Base-by-base conservation (phyloP, 192 early-diverging fungal genomes). In the Spizellomyces sp. region DNA sequence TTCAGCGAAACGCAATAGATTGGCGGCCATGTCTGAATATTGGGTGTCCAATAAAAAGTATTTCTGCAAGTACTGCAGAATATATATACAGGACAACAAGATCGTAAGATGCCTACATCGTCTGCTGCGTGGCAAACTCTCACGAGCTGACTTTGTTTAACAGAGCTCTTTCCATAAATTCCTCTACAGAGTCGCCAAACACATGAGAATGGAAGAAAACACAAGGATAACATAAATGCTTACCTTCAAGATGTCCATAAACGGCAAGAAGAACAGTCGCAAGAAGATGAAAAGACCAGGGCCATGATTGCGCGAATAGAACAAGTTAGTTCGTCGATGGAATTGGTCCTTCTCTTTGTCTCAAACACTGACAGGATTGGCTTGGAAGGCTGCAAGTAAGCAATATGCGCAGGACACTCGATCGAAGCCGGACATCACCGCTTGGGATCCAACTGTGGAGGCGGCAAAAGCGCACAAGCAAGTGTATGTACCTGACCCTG, bases 31-130 rank as follows among this genome's bases (percentile, higher is more conserved):
- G 79, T 75, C 75, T 7, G 80, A 81, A 72, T 74, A 70, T 54
- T 81, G 90, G 90, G 85, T 88, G 44, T 89, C 90, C 5, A 87
- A 90, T 74, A 87, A 86, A 77, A 93, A 91, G 74, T 89, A 89
- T 81, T 95, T 84, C 85, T 95, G 93, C 77, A 84, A 86, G 48
- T 95, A 92, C 81, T 95, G 93, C 80, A 81, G 86, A 75, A 90
- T 91, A 46, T 93, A 84, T 73, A 84, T 95, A 56, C 82, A 84
- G 14, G 91, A 95, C 76, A 95, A 95, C 82, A 91, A 90, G 64
- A 77, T 86, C 63, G 93, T 92, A 90, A 77, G 45, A 67, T n/a
- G 84, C 62, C 45, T 55, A 48, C 48, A n/a, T 48, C 65, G 22
- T 36, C 5, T 41, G 5, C 22, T 61, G 22, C 4, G 42, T 27